A percentile compares a stretch with the other conserved stretches of the same genome.
phyloP scores from a whole-genome alignment of 169 alveolate genomes.

The Plasmodium sp. region DNA sequence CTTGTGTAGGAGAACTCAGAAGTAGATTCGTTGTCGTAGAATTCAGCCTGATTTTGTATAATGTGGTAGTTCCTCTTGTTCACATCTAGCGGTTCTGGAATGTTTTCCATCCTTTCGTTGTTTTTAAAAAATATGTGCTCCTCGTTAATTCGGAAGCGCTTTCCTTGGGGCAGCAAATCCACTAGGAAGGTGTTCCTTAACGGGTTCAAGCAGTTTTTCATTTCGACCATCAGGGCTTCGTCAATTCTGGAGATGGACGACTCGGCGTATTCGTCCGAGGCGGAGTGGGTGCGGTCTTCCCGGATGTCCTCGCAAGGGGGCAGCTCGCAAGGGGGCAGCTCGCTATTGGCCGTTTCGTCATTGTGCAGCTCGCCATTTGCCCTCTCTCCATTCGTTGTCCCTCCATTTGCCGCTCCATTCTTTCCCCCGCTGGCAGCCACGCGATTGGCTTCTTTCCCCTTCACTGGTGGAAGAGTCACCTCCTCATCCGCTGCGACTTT shows the following conservation, averaged over 20 bases:
- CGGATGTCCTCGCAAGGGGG: not conserved
- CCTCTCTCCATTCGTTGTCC: too few species aligned
- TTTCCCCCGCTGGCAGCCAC: not conserved
- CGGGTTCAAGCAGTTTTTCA: constrained; percentile 70
- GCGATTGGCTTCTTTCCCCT: not conserved
- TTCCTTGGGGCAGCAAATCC: constrained; percentile 74
- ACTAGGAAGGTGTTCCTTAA: constrained; percentile 62
- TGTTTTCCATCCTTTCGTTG: constrained; percentile 72
- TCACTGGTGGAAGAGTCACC: not conserved
- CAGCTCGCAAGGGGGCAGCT: not conserved
- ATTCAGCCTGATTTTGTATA: constrained; percentile 64
- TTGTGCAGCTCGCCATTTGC: not conserved
- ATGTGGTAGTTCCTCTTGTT: constrained; percentile 65
- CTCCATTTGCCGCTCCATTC: not conserved
- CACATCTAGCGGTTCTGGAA: constrained; percentile 73
- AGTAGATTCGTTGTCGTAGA: constrained; percentile 29
- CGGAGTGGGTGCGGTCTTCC: not conserved
- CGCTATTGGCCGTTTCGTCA: not conserved
- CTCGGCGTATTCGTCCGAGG: constrained; percentile 1
- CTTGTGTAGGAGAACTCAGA: constrained; percentile 75
- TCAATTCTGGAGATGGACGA: constrained; percentile 31
- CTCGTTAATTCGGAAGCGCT: constrained; percentile 69
- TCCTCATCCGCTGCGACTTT: not conserved
- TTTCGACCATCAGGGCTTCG: constrained; percentile 48
- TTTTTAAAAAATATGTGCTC: constrained; percentile 67